phyloP scores from a whole-genome alignment of 1,284 basidiomycete genomes.

The Apiotrichum gracile region DNA sequence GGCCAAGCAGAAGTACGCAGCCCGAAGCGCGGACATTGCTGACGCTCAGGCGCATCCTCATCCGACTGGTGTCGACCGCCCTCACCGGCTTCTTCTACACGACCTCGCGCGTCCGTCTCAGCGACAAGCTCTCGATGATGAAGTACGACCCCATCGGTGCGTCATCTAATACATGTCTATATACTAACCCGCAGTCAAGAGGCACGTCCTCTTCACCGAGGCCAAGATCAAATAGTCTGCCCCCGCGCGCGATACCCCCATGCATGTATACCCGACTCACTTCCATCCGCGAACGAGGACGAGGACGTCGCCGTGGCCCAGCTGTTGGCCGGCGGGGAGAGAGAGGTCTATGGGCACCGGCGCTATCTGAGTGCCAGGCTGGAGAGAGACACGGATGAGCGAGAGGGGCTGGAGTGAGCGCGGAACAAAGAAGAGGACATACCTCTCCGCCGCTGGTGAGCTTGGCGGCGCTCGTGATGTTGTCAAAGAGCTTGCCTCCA shows the following conservation, averaged over 20 bases:
- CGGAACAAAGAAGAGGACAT: neutral
- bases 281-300: constrained; percentile 18
- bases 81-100: constrained; percentile 88
- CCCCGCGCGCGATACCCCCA: constrained; percentile 4
- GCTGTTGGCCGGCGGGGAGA: constrained; percentile 11
- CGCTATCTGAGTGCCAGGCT: constrained; percentile 5
- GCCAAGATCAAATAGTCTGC: constrained; percentile 54
- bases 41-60: constrained; percentile 63
- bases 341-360: constrained; percentile 15
- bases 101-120: constrained; percentile 63
- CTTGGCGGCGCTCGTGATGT: constrained; percentile 15
- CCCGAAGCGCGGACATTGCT: neutral
- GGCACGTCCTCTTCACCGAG: constrained; percentile 66
- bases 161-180: constrained; percentile 24
- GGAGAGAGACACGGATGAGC: constrained; percentile 14
- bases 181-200: constrained; percentile 54
- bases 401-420: neutral
- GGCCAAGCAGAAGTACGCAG: constrained; percentile 54
- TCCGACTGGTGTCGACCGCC: constrained; percentile 79
- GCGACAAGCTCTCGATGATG: constrained; percentile 68
- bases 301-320: constrained; percentile 22
- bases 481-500: constrained; percentile 26
- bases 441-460: constrained; percentile 1
- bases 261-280: constrained; percentile 18
- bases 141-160: constrained; percentile 83